Percentiles rank a stretch among this genome's conserved stretches.
These are phyloP conservation scores for Solanum dulcamara DNA, from an alignment of 257 asterid species.

Conservation along the genomic window DNA sequence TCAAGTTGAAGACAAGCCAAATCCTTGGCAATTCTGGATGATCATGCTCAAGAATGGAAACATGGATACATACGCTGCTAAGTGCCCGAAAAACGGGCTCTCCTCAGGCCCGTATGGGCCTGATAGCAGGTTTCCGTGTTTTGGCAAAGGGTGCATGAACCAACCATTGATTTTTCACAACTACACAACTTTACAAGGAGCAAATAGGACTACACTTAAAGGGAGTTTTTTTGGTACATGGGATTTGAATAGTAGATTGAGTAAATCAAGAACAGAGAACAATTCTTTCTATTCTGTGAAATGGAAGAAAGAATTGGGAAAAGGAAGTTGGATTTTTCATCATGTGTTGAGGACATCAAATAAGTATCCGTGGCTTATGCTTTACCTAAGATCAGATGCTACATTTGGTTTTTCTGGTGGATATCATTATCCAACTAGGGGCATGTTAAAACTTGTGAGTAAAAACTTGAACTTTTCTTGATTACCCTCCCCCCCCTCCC, in stretches of 20 bases:
- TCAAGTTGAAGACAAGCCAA: slow-evolving; percentile 51
- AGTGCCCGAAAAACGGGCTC: slow-evolving; percentile 57
- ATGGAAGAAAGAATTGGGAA: slow-evolving; percentile 70
- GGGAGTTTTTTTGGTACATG: slow-evolving; percentile 74
- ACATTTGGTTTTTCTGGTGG: slow-evolving; percentile 74
- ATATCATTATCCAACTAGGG: slow-evolving; percentile 71
- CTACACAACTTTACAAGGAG: slow-evolving; percentile 46
- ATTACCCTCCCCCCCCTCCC: no score
- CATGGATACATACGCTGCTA: slow-evolving; percentile 71
- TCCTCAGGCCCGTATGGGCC: slow-evolving; percentile 46
- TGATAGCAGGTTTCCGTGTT: slow-evolving; percentile 50
- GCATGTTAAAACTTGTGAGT: slow-evolving; percentile 71
- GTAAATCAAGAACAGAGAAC: slow-evolving; percentile 10
- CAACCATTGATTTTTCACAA: slow-evolving; percentile 67
- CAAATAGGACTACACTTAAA: slow-evolving; percentile 18
- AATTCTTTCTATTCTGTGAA: slow-evolving; percentile 50
- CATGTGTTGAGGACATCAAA: slow-evolving; percentile 54
- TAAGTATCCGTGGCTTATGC: slow-evolving; percentile 92
- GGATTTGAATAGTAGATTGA: slow-evolving; percentile 35
- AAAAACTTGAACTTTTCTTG: not conserved
- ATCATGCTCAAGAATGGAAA: slow-evolving; percentile 79
- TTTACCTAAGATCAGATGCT: slow-evolving; percentile 74
- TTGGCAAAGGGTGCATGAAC: slow-evolving; percentile 78
- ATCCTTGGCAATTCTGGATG: slow-evolving; percentile 94
- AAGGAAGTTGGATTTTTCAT: slow-evolving; percentile 72